A percentile compares a stretch with the other conserved stretches of the same genome.
Evolutionary conservation across 129 eudicot species (phyloP).

Genomic region (Pulicaria dysenterica): DNA sequence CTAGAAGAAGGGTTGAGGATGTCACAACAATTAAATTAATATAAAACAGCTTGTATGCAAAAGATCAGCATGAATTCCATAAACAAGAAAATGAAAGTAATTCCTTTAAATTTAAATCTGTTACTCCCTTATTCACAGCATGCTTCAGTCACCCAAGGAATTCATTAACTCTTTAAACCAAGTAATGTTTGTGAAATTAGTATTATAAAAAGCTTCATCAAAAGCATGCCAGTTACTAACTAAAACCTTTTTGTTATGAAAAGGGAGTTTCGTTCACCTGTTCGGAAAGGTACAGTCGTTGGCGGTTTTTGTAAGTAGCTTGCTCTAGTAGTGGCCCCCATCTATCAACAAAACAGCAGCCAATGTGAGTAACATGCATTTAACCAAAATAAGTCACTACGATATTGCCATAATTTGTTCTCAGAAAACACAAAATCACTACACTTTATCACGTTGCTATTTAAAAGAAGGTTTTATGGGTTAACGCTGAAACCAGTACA

Average conservation of each 20-base stretch:
- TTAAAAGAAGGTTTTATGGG: too few species aligned
- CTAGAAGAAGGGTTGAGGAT: constrained; percentile 33
- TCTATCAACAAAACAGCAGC: constrained; percentile 35
- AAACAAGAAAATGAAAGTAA: not conserved
- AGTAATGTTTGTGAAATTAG: not conserved
- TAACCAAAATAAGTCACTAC: not conserved
- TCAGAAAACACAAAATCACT: not conserved
- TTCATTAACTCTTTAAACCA: constrained; percentile 6
- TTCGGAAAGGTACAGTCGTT: constrained; percentile 91
- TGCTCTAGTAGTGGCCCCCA: constrained; percentile 90
- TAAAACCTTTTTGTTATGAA: not conserved
- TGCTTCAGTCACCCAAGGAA: not conserved
- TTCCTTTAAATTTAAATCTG: not conserved
- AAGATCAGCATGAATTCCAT: not conserved
- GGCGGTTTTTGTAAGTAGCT: constrained; percentile 94
- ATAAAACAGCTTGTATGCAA: not conserved
- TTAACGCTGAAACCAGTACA: not conserved
- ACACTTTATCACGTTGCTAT: too few species aligned
- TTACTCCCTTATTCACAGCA: not conserved
- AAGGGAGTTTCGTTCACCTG: constrained; percentile 51
- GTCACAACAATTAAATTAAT: constrained; percentile 4
- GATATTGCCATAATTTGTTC: too few species aligned
- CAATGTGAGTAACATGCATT: constrained; percentile 5
- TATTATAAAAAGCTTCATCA: not conserved
- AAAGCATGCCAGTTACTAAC: not conserved